Evolutionary conservation across 495 filamentous ascomycete genomes (phyloP), one percentile per base, ranked within the genome.

Genomic region (Penicillium paxilli): DNA sequence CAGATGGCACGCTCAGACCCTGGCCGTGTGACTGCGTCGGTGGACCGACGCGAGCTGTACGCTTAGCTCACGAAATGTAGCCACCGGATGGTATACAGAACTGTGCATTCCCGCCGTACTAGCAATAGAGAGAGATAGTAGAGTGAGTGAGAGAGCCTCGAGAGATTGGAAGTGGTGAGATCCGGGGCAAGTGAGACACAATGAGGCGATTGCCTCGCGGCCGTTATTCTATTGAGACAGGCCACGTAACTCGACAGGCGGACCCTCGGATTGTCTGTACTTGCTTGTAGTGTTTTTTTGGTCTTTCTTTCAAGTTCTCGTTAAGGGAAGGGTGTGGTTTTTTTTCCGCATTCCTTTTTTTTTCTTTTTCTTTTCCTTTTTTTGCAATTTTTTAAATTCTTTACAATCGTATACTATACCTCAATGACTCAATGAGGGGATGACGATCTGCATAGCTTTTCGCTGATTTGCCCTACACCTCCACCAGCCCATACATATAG

Each of bases 1-100:
- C 59, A 60, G 51, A 55, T 48, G 62, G 30, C 44, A 54, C 62
- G 62, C 62, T 65, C 52, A 59, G 62, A 44, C 62, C 62, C 28
- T 35, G 54, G 54, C 50, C 58, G 51, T 65, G 62, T 60, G 59
- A 63, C 54, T 54, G 47, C 44, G n/a, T 40, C 22, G 32, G 26
- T 54, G 11, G 12, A 17, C 28, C 40, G 47, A 51, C 53, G 53
- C 56, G 51, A 58, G 52, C 44, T 23, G 17, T 25, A 38, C 35
- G 35, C 17, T 38, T 16, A 38, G 35, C 16, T 38, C 35, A 38
- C 35, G 16, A 38, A 38, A 38, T 38, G 6, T 38, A 38, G 35
- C 35, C 35, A 16, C 35, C 35, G 35, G 35, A 38, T 38, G 16
- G 35, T 38, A 38, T 38, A 38, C 35, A 38, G 35, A 38, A 38